These are phyloP conservation scores for Carex pumila DNA, from an alignment of 176 grass and related monocot genomes.

Conservation along the genomic window DNA sequence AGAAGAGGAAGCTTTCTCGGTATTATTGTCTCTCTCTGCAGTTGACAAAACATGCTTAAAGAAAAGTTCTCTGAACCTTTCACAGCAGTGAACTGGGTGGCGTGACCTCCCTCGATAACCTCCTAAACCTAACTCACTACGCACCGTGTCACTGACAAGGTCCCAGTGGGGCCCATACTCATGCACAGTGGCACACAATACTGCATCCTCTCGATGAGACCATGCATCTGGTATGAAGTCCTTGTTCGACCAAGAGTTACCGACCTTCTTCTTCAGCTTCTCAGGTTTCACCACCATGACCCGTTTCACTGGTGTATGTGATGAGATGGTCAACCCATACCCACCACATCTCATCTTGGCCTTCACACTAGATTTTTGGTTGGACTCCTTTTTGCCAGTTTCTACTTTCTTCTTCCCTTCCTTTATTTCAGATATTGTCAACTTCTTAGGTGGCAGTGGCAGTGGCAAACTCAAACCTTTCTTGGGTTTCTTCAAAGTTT, in stretches of 20 bases:
- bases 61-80: conserved; percentile 91
- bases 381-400: conserved; percentile 38
- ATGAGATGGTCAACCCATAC: conserved; percentile 39
- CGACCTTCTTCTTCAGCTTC: conserved; percentile 75
- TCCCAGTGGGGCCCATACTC: conserved; percentile 85
- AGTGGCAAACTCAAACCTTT: conserved; percentile 35
- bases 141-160: conserved; percentile 69
- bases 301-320: conserved; percentile 53
- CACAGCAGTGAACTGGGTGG: conserved; percentile 91
- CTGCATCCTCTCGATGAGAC: conserved; percentile 81
- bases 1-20: conserved; percentile 61
- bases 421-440: not conserved
- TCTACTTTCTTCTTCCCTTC: conserved; percentile 43
- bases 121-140: conserved; percentile 48
- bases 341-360: conserved; percentile 33
- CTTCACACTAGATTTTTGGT: conserved; percentile 35
- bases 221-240: conserved; percentile 65
- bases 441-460: conserved; percentile 45
- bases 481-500: conserved; percentile 67
- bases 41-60: conserved; percentile 78
- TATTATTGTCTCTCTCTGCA: conserved; percentile 52
- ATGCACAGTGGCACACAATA: conserved; percentile 68
- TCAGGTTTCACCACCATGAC: conserved; percentile 85
- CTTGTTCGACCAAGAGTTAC: conserved; percentile 42
- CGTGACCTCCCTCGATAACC: conserved; percentile 68